phyloP scores from a whole-genome alignment of 345 rosid species.

The Citrus inodora region DNA sequence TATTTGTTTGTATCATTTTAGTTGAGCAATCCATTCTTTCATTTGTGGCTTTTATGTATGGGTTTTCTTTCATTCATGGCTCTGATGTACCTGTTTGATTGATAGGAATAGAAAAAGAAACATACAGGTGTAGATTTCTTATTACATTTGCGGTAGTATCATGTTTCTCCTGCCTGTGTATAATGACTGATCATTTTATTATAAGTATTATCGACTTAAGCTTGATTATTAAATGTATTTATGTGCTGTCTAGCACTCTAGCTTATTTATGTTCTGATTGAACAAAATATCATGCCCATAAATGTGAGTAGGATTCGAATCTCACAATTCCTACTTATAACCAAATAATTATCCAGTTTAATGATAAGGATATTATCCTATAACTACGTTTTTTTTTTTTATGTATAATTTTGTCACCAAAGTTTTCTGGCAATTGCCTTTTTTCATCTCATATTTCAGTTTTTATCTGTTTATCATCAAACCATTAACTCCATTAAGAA shows the following conservation, averaged over 20 bases:
- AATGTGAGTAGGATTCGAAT: not conserved
- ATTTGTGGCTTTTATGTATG: conserved; percentile 15
- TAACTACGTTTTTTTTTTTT: too few relatives aligned
- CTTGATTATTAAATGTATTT: not conserved
- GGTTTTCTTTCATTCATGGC: conserved; percentile 35
- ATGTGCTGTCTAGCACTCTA: not conserved
- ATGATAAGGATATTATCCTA: too few relatives aligned
- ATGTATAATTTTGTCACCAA: too few relatives aligned
- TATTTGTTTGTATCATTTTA: conserved; percentile 2
- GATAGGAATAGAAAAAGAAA: not conserved
- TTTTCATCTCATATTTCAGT: too few relatives aligned
- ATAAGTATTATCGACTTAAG: not conserved
- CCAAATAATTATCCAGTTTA: too few relatives aligned
- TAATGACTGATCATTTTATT: not conserved
- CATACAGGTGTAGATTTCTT: not conserved
- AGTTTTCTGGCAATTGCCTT: too few relatives aligned
- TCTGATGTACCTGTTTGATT: not conserved
- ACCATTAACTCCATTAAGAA: too few relatives aligned
- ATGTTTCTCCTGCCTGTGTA: conserved; percentile 4
- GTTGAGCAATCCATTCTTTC: conserved; percentile 39
- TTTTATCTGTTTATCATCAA: too few relatives aligned
- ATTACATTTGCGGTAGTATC: not conserved
- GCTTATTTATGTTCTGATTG: not conserved
- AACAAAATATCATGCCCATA: not conserved
- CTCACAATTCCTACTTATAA: not conserved